These are phyloP conservation scores for Coniochaeta prunicola DNA, from an alignment of 2,329 filamentous ascomycete genomes.

Conservation along the genomic window DNA sequence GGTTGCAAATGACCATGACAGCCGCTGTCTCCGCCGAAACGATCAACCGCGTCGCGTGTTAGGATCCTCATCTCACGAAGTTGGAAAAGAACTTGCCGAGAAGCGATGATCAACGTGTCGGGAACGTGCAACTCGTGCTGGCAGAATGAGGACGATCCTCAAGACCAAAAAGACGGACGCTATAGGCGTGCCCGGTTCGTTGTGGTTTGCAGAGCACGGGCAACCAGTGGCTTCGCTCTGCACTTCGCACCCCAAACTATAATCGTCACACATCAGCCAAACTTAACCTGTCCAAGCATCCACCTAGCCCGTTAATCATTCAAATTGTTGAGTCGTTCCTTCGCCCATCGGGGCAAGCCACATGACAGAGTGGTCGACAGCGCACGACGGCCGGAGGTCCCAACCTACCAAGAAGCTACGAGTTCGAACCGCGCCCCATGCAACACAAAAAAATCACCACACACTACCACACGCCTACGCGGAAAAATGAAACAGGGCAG, in stretches of 20 bases:
- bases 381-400: neutral
- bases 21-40: neutral
- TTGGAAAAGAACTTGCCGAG: neutral
- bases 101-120: neutral
- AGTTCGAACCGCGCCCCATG: neutral
- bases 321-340: neutral
- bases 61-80: neutral
- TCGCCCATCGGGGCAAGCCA: neutral
- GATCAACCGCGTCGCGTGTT: neutral
- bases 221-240: too few species aligned
- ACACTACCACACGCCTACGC: too few species aligned
- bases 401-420: neutral
- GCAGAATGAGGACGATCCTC: neutral
- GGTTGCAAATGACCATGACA: neutral
- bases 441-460: neutral
- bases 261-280: too few species aligned
- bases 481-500: neutral
- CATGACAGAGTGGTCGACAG: neutral
- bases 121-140: neutral
- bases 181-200: too few species aligned
- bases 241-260: neutral
- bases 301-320: neutral
- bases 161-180: too few species aligned
- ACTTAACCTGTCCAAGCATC: neutral
- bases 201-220: too few species aligned